Percentiles rank a stretch among this genome's conserved stretches.
phyloP scores from a whole-genome alignment of 805 yeast genomes.

The Suhomyces kilbournensis region DNA sequence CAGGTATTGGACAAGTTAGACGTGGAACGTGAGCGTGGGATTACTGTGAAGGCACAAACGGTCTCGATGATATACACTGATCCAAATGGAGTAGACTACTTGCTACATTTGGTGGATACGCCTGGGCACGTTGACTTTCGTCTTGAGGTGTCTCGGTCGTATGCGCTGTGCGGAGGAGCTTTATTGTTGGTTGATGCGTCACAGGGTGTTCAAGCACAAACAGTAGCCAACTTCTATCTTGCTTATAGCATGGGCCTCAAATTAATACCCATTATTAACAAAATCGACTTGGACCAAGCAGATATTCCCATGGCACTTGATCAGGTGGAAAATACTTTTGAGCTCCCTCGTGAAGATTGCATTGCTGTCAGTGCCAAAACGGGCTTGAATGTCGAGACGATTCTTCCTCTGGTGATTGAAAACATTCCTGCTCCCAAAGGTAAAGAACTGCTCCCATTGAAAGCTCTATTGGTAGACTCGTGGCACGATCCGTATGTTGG shows the following conservation, averaged over 20 bases:
- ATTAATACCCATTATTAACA: slow-evolving; percentile 85
- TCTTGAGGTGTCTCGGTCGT: slow-evolving; percentile 88
- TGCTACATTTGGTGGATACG: slow-evolving; percentile 89
- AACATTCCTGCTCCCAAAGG: slow-evolving; percentile 81
- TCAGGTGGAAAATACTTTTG: slow-evolving; percentile 84
- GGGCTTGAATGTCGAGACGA: slow-evolving; percentile 71
- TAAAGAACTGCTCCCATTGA: slow-evolving; percentile 46
- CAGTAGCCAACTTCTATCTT: slow-evolving; percentile 93
- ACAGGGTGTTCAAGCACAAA: slow-evolving; percentile 97
- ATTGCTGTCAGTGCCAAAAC: slow-evolving; percentile 90
- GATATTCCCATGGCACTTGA: slow-evolving; percentile 76
- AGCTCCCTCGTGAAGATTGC: slow-evolving; percentile 68
- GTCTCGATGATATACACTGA: slow-evolving; percentile 83
- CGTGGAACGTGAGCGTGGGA: slow-evolving; percentile 94
- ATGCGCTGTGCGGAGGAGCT: slow-evolving; percentile 96
- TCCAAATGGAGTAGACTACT: slow-evolving; percentile 63
- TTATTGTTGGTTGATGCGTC: slow-evolving; percentile 86
- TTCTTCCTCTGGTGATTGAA: slow-evolving; percentile 80
- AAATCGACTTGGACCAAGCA: slow-evolving; percentile 86
- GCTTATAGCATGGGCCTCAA: slow-evolving; percentile 84
- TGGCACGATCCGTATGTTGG: slow-evolving; percentile 96
- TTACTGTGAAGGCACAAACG: slow-evolving; percentile 95
- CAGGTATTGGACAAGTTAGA: slow-evolving; percentile 90
- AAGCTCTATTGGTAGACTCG: slow-evolving; percentile 87
- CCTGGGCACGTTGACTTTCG: slow-evolving; percentile 98